These are phyloP conservation scores for Litchi chinensis DNA, from an alignment of 345 rosid genomes.

Conservation along the genomic window DNA sequence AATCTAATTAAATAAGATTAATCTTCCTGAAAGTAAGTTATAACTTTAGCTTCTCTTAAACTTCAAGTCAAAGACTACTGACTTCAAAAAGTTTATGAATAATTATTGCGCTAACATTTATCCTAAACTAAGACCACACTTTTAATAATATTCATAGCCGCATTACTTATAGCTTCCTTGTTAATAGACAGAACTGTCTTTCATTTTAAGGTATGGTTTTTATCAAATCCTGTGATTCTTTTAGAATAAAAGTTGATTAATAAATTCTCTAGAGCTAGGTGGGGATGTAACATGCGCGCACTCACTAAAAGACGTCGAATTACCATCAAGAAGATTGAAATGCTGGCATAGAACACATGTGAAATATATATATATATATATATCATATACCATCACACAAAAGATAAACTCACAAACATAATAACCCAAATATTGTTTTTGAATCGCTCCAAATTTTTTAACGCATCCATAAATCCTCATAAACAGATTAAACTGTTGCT, in stretches of 20 bases:
- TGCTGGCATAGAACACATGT: too few relatives aligned
- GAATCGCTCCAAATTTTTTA: too few relatives aligned
- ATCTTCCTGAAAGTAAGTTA: conserved; percentile 11
- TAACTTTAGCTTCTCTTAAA: conserved; percentile 28
- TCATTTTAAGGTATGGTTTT: not conserved
- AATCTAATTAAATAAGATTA: not conserved
- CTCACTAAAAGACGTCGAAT: not conserved
- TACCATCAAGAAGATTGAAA: too few relatives aligned
- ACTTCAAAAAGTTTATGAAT: conserved; percentile 19
- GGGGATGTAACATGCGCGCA: not conserved
- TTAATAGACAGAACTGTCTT: conserved; percentile 6
- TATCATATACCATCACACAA: too few relatives aligned
- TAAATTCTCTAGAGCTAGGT: not conserved
- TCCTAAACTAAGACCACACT: not conserved
- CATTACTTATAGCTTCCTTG: not conserved
- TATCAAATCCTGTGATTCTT: not conserved
- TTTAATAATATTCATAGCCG: not conserved
- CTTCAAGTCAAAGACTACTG: conserved; percentile 40
- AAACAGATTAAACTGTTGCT: too few relatives aligned
- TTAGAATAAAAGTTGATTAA: not conserved
- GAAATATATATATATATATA: too few relatives aligned
- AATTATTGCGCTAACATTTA: conserved; percentile 24
- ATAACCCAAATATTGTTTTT: too few relatives aligned
- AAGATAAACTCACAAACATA: too few relatives aligned
- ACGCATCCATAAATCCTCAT: too few relatives aligned